Base-by-base conservation (phyloP, 31 red algal species). In the Bonnemaisonia californica region DNA sequence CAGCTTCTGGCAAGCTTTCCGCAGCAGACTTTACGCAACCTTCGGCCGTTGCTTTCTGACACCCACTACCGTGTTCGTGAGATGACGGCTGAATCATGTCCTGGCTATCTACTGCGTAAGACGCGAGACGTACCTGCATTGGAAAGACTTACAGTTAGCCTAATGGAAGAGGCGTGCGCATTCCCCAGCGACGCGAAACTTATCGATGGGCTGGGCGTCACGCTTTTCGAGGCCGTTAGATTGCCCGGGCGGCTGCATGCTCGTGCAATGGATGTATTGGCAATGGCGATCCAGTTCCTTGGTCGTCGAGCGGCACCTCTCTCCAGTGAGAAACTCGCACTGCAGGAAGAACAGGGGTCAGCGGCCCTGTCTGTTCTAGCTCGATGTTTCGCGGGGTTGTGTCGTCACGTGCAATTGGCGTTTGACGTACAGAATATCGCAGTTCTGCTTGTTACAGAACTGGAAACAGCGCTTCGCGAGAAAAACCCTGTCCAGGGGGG, bases 71-170 rank as follows among this genome's bases (percentile, higher is more conserved):
- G 89, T 28, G 74, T 92, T 38, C 89, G 89, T 22, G 89, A 92
- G 47, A 92, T 92, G 89, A 85, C 89, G 21, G 81, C 89, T 2
- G 89, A 92, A 54, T 74, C 89, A 28, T 92, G 70, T 22, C 30
- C 81, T 19, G 89, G 89, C 42, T 92, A 92, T 42, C 35, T 92
- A 21, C 57, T 92, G 21, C 80, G 89, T 35, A 92, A 92, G 57
- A 85, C 89, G 24, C 74, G 89, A 54, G 89, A 92, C 42, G 45
- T 51, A 13, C 21, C n/a, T 22, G 66, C 69, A 21, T 32, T 47
- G 4, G 42, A 84, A 8, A 36, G 41, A 7, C 58, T 89, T 3
- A 39, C 28, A 16, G 13, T 37, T 3, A 33, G 37, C 21, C 33
- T 65, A 2, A 16, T 68, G 16, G 45, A 51, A 11, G 45, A 11